Conservation (phyloP, 805 yeast genomes). For the Myxozyma neotropica region DNA sequence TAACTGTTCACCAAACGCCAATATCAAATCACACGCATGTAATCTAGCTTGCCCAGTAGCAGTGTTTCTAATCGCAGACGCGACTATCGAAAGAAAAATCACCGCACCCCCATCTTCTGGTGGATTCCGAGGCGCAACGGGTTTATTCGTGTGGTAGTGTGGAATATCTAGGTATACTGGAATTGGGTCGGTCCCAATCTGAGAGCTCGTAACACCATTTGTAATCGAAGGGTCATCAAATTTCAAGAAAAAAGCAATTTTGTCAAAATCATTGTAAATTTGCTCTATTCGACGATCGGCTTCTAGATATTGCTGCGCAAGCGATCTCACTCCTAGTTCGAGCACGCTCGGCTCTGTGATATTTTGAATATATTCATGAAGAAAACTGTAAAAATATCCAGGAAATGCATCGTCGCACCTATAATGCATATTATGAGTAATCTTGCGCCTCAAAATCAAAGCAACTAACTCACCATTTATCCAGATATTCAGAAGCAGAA, state of each 20-base stretch:
- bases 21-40: constrained; percentile 72
- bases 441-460: constrained; percentile 51
- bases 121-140: constrained; percentile 15
- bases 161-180: constrained; percentile 36
- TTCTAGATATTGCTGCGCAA: constrained; percentile 42
- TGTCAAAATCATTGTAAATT: constrained; percentile 61
- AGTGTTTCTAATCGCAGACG: constrained; percentile 63
- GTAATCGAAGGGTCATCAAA: constrained; percentile 37
- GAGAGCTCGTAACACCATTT: neutral
- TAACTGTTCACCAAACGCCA: constrained; percentile 73
- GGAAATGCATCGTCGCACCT: constrained; percentile 33
- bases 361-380: constrained; percentile 65
- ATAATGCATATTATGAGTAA: neutral
- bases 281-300: constrained; percentile 62
- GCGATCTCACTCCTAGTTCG: constrained; percentile 32
- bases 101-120: constrained; percentile 50
- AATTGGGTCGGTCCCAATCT: constrained; percentile 22
- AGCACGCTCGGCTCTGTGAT: constrained; percentile 39
- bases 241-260: constrained; percentile 49
- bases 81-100: constrained; percentile 58
- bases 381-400: constrained; percentile 46
- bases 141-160: constrained; percentile 23
- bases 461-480: constrained; percentile 53
- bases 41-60: constrained; percentile 61
- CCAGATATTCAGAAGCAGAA: constrained; percentile 57